These are phyloP conservation scores for Phytopythium litorale DNA, from an alignment of 352 stramenopile genomes.

Conservation along the genomic window DNA sequence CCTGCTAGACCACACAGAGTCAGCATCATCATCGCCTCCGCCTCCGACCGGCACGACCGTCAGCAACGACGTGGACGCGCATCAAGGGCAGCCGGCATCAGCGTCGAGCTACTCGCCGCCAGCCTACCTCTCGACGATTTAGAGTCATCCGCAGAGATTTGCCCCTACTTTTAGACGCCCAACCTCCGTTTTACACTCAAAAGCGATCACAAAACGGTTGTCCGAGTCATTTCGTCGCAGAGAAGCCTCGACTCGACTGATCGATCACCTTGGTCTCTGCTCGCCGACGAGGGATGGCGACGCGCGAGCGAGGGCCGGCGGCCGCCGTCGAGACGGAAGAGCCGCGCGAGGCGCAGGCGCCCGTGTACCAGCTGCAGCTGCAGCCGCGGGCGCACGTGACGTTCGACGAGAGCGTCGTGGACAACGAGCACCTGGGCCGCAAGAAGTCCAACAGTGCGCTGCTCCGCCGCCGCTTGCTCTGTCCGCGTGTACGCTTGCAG, in stretches of 20 bases:
- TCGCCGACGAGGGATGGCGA: constrained; percentile 10
- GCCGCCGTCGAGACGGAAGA: constrained; percentile 23
- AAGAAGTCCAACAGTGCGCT: constrained; percentile 89
- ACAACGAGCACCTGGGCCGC: constrained; percentile 91
- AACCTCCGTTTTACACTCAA: neutral
- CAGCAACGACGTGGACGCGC: no score
- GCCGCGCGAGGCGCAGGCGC: constrained; percentile 12
- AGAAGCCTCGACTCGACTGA: no score
- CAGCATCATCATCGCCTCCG: neutral
- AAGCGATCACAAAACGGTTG: neutral
- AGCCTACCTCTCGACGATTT: constrained; percentile 10
- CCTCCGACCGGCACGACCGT: neutral
- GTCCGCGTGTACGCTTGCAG: no score
- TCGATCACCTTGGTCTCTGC: no score
- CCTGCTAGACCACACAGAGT: no score
- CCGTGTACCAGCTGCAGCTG: constrained; percentile 70
- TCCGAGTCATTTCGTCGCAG: neutral
- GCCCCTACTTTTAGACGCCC: neutral
- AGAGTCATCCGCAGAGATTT: constrained; percentile 1
- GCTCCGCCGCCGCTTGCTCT: neutral
- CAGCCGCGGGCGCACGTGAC: constrained; percentile 78
- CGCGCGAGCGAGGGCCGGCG: constrained; percentile 20
- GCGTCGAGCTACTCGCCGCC: neutral
- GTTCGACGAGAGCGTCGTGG: constrained; percentile 87
- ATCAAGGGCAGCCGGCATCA: neutral